Conservation (phyloP, 2,329 filamentous ascomycete genomes). For the Talaromyces piceae region DNA sequence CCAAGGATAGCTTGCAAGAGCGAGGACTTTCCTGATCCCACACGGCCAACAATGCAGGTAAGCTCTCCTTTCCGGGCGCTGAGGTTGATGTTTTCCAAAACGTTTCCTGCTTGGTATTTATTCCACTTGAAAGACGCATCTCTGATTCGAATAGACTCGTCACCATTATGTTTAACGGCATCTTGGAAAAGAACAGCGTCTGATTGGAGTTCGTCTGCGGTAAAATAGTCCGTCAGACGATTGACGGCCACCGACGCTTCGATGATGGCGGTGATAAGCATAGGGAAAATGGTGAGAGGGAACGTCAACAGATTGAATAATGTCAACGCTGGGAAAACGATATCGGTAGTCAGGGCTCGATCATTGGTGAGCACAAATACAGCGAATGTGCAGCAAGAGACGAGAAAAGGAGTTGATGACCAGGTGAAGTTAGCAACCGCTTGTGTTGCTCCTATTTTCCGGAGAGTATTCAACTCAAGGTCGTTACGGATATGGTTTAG, state of each 20-base stretch:
- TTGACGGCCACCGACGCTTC: slow-evolving; percentile 89
- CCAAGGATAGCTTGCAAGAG: slow-evolving; percentile 82
- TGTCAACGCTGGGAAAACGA: slow-evolving; percentile 87
- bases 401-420: slow-evolving; percentile 94
- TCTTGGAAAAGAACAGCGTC: slow-evolving; percentile 69
- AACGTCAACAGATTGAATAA: slow-evolving; percentile 96
- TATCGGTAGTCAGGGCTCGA: slow-evolving; percentile 77
- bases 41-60: slow-evolving; percentile 84
- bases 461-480: slow-evolving; percentile 85
- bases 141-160: slow-evolving; percentile 75
- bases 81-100: slow-evolving; percentile 77
- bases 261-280: slow-evolving; percentile 96
- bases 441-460: slow-evolving; percentile 91
- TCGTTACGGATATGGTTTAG: slow-evolving; percentile 95
- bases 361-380: slow-evolving; percentile 84
- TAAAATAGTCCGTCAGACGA: slow-evolving; percentile 76
- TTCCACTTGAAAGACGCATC: slow-evolving; percentile 95
- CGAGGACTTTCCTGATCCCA: slow-evolving; percentile 93
- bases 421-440: slow-evolving; percentile 96
- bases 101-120: slow-evolving; percentile 60
- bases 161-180: slow-evolving; percentile 66
- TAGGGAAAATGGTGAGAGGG: slow-evolving; percentile 84
- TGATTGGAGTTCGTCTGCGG: slow-evolving; percentile 79
- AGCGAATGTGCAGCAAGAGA: slow-evolving; percentile 92
- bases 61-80: slow-evolving; percentile 87